These are phyloP conservation scores for Lentinus polychrous DNA, from an alignment of 1,284 basidiomycete genomes.

Conservation along the genomic window DNA sequence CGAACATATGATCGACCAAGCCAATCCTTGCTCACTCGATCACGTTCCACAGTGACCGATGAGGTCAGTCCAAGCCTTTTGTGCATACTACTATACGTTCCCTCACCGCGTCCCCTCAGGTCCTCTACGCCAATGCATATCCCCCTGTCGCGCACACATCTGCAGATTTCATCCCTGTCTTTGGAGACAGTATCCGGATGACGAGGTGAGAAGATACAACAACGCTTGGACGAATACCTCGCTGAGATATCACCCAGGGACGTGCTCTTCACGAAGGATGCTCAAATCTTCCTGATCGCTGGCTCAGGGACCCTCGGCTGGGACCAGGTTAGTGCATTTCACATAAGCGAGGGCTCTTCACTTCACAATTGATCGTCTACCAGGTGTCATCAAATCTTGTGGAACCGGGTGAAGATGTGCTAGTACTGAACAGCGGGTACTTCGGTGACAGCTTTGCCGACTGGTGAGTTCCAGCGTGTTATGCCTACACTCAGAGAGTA, in stretches of 20 bases:
- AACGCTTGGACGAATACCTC: conserved; percentile 2
- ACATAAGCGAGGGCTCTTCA: not conserved
- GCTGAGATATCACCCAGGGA: conserved; percentile 36
- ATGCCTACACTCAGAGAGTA: not conserved
- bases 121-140: conserved; percentile 78
- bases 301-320: conserved; percentile 96
- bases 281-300: conserved; percentile 86
- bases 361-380: not conserved
- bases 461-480: conserved; percentile 42
- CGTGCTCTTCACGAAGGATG: conserved; percentile 69
- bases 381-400: conserved; percentile 81
- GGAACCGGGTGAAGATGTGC: conserved; percentile 72
- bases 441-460: conserved; percentile 85
- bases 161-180: conserved; percentile 83
- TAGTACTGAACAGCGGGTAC: conserved; percentile 83
- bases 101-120: conserved; percentile 26
- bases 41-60: conserved; percentile 42
- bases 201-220: conserved; percentile 43
- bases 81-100: not conserved
- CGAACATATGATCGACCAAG: not conserved
- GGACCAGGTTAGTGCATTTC: conserved; percentile 54
- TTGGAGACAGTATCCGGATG: conserved; percentile 89
- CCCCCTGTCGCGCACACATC: conserved; percentile 90
- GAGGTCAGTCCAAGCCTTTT: conserved; percentile 41
- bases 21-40: not conserved